phyloP scores from a whole-genome alignment of 1,284 basidiomycete genomes.

The Cryptococcus sp. region DNA sequence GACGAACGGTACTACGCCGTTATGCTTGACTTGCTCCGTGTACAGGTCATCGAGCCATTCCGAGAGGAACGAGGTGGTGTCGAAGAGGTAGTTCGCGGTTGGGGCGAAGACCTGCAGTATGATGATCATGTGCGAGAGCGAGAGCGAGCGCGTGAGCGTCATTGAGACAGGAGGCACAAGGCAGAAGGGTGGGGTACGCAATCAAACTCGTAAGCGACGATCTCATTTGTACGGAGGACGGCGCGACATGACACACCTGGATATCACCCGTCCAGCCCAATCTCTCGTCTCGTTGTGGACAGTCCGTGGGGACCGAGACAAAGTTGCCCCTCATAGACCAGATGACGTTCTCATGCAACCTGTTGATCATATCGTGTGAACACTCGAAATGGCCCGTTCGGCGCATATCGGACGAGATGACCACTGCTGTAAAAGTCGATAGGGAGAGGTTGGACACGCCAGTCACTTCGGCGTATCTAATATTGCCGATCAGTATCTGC shows the following conservation, averaged over 20 bases:
- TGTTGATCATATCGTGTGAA: slow-evolving; percentile 36
- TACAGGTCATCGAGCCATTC: slow-evolving; percentile 42
- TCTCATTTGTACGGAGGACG: no score
- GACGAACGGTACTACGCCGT: slow-evolving; percentile 32
- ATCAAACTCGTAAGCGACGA: no score
- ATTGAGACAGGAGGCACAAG: no score
- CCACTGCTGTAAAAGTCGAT: slow-evolving; percentile 31
- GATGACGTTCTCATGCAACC: slow-evolving; percentile 38
- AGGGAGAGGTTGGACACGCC: slow-evolving; percentile 17
- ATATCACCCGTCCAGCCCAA: slow-evolving; percentile 49
- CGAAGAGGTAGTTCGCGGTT: slow-evolving; percentile 40
- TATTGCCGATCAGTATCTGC: not conserved
- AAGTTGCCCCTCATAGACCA: slow-evolving; percentile 44
- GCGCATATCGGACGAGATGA: slow-evolving; percentile 36
- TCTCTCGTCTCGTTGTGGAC: slow-evolving; percentile 49
- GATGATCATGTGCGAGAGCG: no score
- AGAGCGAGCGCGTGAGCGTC: no score
- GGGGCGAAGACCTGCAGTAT: slow-evolving; percentile 31
- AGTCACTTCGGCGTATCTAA: slow-evolving; percentile 20
- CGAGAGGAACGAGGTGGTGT: slow-evolving; percentile 30
- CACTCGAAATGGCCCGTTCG: slow-evolving; percentile 35
- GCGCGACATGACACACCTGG: slow-evolving; percentile 3
- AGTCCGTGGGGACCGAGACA: slow-evolving; percentile 44
- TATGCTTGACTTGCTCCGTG: slow-evolving; percentile 26
- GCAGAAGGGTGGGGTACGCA: no score